Evolutionary conservation across 2,329 filamentous ascomycete genomes (phyloP), one percentile per base, ranked within the genome.

Genomic region (Dactylonectria macrodidyma): DNA sequence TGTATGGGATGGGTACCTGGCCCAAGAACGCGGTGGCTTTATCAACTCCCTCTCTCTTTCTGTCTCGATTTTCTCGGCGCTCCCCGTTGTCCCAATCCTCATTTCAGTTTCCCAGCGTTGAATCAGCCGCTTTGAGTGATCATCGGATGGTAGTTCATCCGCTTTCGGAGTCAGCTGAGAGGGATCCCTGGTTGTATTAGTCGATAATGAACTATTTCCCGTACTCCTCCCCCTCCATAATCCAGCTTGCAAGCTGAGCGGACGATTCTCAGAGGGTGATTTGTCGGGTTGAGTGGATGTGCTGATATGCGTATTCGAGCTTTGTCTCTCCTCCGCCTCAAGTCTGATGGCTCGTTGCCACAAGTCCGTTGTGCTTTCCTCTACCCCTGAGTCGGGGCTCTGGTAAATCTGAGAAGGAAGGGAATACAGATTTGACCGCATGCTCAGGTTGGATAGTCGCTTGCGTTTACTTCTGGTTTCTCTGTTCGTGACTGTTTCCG

Each of bases 1-100:
- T 4, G 72, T 77, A 36, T 78, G 72, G 3, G 81, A 80, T 19
- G 78, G 75, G 59, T 77, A 81, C 33, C 63, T 80, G 10, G 81
- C 71, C 81, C 81, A 83, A 8, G 80, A 76, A 14, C 68, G 70
- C 5, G 79, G 78, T 33, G 76, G 76, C 5, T 62, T 73, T 44
- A 41, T 48, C 36, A 66, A 58, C 34, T 54, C 69, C 19, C 41
- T 47, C 44, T 46, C 67, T 19, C 11, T 50, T 44, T 36, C 50
- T 50, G 47, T 62, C 11, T 24, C 46, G 14, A 58, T 46, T 11
- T 19, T 34, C 3, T 61, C 52, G 16, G 34, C 47, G 24, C 22
- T 41, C 38, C 57, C 61, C 19, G 36, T 19, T 48, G 51, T 24
- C 52, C 30, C 60, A 30, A 63, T 69, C 22, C 57, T 66, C 65